Evolutionary conservation across 1,284 basidiomycete genomes (phyloP).

Genomic region (Spongispora temasekensis): DNA sequence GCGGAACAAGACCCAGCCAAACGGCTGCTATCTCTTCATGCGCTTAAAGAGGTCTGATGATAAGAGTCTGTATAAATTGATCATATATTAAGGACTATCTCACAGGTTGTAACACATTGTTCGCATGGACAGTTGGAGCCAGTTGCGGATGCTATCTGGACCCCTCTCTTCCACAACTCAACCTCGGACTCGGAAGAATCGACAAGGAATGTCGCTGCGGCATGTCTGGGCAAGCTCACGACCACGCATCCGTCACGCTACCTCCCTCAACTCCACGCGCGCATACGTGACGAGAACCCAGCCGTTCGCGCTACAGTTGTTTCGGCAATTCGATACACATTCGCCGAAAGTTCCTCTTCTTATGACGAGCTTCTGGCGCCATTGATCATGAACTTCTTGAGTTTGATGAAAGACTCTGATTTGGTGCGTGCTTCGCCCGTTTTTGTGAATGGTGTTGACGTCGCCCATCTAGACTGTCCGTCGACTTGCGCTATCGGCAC

Average conservation of each 20-base stretch:
- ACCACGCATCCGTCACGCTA: conserved; percentile 88
- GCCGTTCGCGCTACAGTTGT: conserved; percentile 87
- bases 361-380: conserved; percentile 90
- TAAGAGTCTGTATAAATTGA: not conserved
- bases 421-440: conserved; percentile 54
- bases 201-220: conserved; percentile 91
- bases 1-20: conserved; percentile 79
- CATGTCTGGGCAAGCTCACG: conserved; percentile 94
- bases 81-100: not conserved
- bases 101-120: conserved; percentile 87
- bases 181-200: conserved; percentile 82
- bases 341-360: conserved; percentile 80
- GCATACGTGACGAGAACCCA: conserved; percentile 67
- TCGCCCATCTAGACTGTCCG: conserved; percentile 69
- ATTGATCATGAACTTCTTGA: conserved; percentile 87
- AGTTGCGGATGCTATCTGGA: conserved; percentile 89
- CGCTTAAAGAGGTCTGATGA: conserved; percentile 83
- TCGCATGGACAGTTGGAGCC: conserved; percentile 79
- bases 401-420: conserved; percentile 83
- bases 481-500: conserved; percentile 80
- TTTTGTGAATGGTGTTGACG: conserved; percentile 2
- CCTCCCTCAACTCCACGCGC: conserved; percentile 88
- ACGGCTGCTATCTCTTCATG: conserved; percentile 84
- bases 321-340: conserved; percentile 93
- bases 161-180: conserved; percentile 85